A percentile compares a stretch with the other conserved stretches of the same genome.
Conservation (phyloP, 2,329 filamentous ascomycete species). For the Verticillium zaregamsianum region DNA sequence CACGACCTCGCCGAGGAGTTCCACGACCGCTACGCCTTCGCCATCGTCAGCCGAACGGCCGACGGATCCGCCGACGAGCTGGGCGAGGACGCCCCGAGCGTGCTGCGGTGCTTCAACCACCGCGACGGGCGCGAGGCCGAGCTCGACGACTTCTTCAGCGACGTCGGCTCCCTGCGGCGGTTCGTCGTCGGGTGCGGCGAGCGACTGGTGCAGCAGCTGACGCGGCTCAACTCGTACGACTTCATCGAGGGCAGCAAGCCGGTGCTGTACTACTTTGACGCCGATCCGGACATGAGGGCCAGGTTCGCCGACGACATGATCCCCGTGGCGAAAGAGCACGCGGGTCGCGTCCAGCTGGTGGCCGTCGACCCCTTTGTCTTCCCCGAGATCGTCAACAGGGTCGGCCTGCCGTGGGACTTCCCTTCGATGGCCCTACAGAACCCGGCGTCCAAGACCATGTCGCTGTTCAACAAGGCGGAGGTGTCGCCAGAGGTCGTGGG, state of each 20-base stretch:
- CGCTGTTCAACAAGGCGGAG: not conserved
- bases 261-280: constrained; percentile 24
- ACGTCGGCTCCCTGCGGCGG: constrained; percentile 25
- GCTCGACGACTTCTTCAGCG: constrained; percentile 24
- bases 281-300: constrained; percentile 22
- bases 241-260: constrained; percentile 8
- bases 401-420: constrained; percentile 24
- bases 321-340: constrained; percentile 36
- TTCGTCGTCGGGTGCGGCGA: constrained; percentile 33
- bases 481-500: constrained; percentile 6
- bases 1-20: constrained; percentile 27
- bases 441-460: constrained; percentile 1
- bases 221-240: constrained; percentile 36
- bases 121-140: constrained; percentile 28
- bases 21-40: constrained; percentile 38
- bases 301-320: constrained; percentile 29
- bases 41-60: constrained; percentile 11
- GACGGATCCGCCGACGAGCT: not conserved
- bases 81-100: constrained; percentile 10
- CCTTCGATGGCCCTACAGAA: constrained; percentile 8
- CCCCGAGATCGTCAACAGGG: constrained; percentile 31
- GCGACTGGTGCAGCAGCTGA: constrained; percentile 38
- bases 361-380: constrained; percentile 42
- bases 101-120: constrained; percentile 36
- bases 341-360: constrained; percentile 41